Percentiles rank a stretch among this genome's conserved stretches.
These are phyloP conservation scores for Tympanopsis confertula DNA, from an alignment of 2,329 filamentous ascomycete species.

Conservation along the genomic window DNA sequence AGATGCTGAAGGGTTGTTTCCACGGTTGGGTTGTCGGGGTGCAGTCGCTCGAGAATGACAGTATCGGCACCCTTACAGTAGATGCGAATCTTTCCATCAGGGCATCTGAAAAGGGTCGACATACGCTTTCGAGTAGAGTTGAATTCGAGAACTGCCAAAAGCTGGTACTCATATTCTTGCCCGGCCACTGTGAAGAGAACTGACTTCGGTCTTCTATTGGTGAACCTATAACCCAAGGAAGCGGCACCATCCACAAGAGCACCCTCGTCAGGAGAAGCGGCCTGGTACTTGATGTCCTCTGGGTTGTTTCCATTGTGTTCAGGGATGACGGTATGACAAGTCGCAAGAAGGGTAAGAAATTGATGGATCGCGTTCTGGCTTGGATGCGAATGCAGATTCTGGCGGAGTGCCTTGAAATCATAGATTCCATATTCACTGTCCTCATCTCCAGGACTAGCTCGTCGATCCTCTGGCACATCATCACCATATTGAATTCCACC, in stretches of 20 bases:
- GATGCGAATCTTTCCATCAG: conserved; percentile 84
- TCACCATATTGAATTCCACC: conserved; percentile 88
- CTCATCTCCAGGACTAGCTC: conserved; percentile 67
- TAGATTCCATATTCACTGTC: conserved; percentile 63
- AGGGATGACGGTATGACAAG: conserved; percentile 94
- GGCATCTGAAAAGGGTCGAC: conserved; percentile 94
- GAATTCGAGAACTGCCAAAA: conserved; percentile 96
- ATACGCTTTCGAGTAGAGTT: conserved; percentile 96
- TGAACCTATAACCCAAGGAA: conserved; percentile 75
- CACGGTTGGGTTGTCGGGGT: conserved; percentile 71
- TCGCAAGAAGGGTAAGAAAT: conserved; percentile 76
- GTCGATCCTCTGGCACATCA: conserved; percentile 80
- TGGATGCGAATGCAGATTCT: conserved; percentile 50
- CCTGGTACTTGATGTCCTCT: conserved; percentile 88
- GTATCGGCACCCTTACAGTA: conserved; percentile 98
- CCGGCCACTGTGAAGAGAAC: conserved; percentile 75
- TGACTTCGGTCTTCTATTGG: conserved; percentile 75
- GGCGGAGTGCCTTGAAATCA: conserved; percentile 65
- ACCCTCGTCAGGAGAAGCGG: conserved; percentile 91
- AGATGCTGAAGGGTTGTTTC: conserved; percentile 86
- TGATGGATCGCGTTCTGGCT: conserved; percentile 52
- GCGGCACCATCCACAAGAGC: conserved; percentile 90
- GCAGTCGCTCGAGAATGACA: conserved; percentile 85
- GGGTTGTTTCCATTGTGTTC: conserved; percentile 63
- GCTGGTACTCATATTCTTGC: conserved; percentile 68